phyloP scores from a whole-genome alignment of 208 protist species.

The Trypanosoma congolense region DNA sequence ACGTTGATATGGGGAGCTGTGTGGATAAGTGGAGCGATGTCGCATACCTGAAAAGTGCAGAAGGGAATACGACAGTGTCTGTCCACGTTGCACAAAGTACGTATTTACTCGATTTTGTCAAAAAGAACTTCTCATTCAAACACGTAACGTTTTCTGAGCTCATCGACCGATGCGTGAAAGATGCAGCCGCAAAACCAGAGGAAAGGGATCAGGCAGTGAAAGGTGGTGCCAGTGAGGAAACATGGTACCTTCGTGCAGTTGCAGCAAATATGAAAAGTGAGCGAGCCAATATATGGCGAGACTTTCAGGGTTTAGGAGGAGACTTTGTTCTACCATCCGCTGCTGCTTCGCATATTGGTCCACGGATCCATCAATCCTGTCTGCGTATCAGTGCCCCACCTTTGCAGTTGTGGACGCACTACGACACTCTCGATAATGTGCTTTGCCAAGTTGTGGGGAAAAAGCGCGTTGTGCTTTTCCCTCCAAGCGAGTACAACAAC shows the following conservation, averaged over 20 bases:
- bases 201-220: not conserved
- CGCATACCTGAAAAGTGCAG: constrained; percentile 46
- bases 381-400: constrained; percentile 84
- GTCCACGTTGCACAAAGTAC: constrained; percentile 67
- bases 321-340: constrained; percentile 73
- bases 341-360: constrained; percentile 38
- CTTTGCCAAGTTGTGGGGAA: constrained; percentile 86
- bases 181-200: constrained; percentile 12
- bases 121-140: constrained; percentile 86
- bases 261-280: constrained; percentile 81
- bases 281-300: constrained; percentile 74
- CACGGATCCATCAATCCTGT: constrained; percentile 78
- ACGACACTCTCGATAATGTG: constrained; percentile 92
- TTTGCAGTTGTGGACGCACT: constrained; percentile 92
- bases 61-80: constrained; percentile 51
- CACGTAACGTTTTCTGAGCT: constrained; percentile 67
- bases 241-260: constrained; percentile 86
- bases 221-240: constrained; percentile 27
- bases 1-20: constrained; percentile 55
- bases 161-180: constrained; percentile 52
- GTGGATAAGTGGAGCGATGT: constrained; percentile 44
- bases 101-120: constrained; percentile 83
- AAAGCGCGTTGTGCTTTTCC: constrained; percentile 89
- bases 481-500: constrained; percentile 79
- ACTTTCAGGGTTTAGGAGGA: constrained; percentile 57